Percentiles rank a stretch among this genome's conserved stretches.
Conservation (phyloP, 192 early-diverging fungal species). For the Dissophora globulifera region DNA sequence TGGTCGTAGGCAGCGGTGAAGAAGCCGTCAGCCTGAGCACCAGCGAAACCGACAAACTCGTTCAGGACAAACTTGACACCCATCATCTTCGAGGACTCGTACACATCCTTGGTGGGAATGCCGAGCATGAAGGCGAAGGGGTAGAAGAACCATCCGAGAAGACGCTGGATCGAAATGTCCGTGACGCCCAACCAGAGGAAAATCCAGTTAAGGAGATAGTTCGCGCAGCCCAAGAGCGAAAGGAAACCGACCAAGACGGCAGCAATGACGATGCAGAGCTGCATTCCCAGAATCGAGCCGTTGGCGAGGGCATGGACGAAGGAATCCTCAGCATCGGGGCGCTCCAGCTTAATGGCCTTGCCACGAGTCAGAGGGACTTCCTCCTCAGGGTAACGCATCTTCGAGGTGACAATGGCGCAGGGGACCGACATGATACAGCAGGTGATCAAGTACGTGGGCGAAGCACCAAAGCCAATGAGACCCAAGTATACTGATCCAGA, state of each 20-base stretch:
- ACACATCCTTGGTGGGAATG: conserved; percentile 61
- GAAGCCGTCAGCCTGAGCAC: conserved; percentile 42
- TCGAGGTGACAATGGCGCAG: conserved; percentile 83
- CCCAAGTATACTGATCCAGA: conserved; percentile 83
- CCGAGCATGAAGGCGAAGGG: conserved; percentile 80
- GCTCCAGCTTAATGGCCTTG: conserved; percentile 66
- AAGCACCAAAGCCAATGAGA: conserved; percentile 78
- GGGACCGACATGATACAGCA: conserved; percentile 94
- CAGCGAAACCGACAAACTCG: conserved; percentile 87
- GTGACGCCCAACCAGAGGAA: conserved; percentile 71
- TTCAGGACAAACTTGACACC: conserved; percentile 64
- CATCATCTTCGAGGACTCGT: conserved; percentile 72
- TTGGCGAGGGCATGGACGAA: conserved; percentile 84
- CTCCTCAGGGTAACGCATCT: conserved; percentile 87
- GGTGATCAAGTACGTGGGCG: conserved; percentile 75
- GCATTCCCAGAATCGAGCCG: conserved; percentile 84
- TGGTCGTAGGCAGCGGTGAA: conserved; percentile 48
- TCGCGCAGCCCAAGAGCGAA: conserved; percentile 72
- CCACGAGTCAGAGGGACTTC: conserved; percentile 83
- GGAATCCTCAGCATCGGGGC: conserved; percentile 72
- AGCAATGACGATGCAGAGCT: conserved; percentile 77
- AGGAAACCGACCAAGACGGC: conserved; percentile 83
- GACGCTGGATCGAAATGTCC: conserved; percentile 70
- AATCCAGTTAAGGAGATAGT: conserved; percentile 78
- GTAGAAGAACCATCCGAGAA: conserved; percentile 83